These are phyloP conservation scores for Barbarea vulgaris DNA, from an alignment of 345 rosid species.

Conservation along the genomic window DNA sequence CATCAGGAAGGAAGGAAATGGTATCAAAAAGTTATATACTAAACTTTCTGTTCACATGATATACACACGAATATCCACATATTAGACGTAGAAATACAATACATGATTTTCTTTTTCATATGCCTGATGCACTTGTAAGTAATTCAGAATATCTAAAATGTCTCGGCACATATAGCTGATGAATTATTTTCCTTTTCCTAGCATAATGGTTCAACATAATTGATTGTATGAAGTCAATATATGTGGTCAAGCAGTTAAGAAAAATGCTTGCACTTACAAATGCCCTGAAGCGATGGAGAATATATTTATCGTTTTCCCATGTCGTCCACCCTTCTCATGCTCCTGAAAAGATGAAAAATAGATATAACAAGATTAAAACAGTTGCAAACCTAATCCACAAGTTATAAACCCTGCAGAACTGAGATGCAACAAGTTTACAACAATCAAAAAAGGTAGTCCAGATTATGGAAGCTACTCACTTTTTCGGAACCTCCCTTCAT, in stretches of 20 bases:
- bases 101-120: slow-evolving; percentile 12
- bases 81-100: background rate
- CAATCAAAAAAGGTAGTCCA: slow-evolving; percentile 3
- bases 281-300: slow-evolving; percentile 99
- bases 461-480: slow-evolving; percentile 44
- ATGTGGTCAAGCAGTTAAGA: slow-evolving; percentile 14
- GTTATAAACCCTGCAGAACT: slow-evolving; percentile 10
- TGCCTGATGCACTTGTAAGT: slow-evolving; percentile 1
- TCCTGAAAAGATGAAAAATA: slow-evolving; percentile 48
- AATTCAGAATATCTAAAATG: slow-evolving; percentile 3
- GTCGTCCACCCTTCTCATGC: slow-evolving; percentile 67
- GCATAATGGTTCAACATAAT: slow-evolving; percentile 19
- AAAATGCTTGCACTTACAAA: slow-evolving; percentile 62
- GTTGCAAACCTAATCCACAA: slow-evolving; percentile 18
- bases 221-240: slow-evolving; percentile 23
- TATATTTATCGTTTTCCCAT: slow-evolving; percentile 81
- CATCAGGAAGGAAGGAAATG: slow-evolving; percentile 22
- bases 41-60: slow-evolving; percentile 19
- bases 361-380: slow-evolving; percentile 10
- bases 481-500: slow-evolving; percentile 45
- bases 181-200: background rate
- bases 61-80: slow-evolving; percentile 1
- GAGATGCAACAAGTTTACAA: slow-evolving; percentile 7
- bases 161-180: background rate
- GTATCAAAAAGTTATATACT: background rate